Percentiles rank a stretch among this genome's conserved stretches.
Conservation (phyloP, 2,329 filamentous ascomycete species). For the Cladosporium sp. region DNA sequence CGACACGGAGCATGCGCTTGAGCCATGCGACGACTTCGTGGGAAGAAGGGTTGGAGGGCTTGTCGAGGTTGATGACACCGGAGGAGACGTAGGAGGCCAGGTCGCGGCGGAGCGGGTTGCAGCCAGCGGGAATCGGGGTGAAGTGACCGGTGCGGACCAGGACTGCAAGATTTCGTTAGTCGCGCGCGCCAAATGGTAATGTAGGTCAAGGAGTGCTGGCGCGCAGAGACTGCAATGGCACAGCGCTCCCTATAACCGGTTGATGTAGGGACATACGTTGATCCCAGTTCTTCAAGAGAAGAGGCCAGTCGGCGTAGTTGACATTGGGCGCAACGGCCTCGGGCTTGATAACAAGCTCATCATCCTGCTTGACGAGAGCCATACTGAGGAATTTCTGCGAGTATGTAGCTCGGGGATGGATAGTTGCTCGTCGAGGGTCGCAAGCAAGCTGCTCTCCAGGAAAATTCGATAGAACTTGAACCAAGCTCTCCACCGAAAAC, state of each 20-base stretch:
- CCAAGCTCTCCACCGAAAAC: not conserved
- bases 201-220: conserved; percentile 19
- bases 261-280: conserved; percentile 61
- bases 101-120: conserved; percentile 87
- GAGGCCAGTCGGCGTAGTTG: conserved; percentile 87
- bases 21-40: conserved; percentile 99
- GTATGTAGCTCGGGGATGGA: conserved; percentile 1
- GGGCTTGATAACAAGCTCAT: conserved; percentile 88
- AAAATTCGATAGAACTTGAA: not conserved
- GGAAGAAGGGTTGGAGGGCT: conserved; percentile 94
- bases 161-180: conserved; percentile 53
- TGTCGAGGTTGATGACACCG: conserved; percentile 97
- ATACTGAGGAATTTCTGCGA: conserved; percentile 21
- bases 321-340: conserved; percentile 75
- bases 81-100: conserved; percentile 96
- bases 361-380: conserved; percentile 49
- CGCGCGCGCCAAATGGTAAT: conserved; percentile 12
- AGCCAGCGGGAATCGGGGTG: conserved; percentile 92
- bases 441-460: not conserved
- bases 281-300: conserved; percentile 94
- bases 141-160: conserved; percentile 94
- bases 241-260: conserved; percentile 16
- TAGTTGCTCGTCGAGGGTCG: conserved; percentile 7
- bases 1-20: conserved; percentile 91
- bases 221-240: conserved; percentile 6